These are phyloP conservation scores for Claviceps sp. DNA, from an alignment of 2,329 filamentous ascomycete species.

Conservation along the genomic window DNA sequence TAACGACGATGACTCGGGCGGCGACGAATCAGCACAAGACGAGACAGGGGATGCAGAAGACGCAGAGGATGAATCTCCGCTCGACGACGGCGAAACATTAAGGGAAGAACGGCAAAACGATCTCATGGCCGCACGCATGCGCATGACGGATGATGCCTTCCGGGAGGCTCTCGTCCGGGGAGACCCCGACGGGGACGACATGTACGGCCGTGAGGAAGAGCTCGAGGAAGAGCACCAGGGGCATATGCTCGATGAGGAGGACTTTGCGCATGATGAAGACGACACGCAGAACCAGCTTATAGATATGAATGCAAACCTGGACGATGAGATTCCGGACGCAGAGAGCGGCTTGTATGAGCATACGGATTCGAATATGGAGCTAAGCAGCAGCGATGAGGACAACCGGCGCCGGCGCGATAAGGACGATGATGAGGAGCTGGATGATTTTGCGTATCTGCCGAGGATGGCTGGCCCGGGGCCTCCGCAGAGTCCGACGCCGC, in stretches of 20 bases:
- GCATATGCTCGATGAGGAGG: conserved; percentile 52
- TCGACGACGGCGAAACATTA: conserved; percentile 26
- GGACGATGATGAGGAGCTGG: conserved; percentile 6
- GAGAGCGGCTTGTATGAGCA: conserved; percentile 58
- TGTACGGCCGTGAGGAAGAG: conserved; percentile 41
- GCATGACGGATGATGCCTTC: conserved; percentile 47
- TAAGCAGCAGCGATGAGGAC: conserved; percentile 33
- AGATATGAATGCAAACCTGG: conserved; percentile 55
- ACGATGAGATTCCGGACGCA: conserved; percentile 56
- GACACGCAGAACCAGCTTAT: conserved; percentile 18
- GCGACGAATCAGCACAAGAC: conserved; percentile 13
- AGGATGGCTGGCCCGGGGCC: conserved; percentile 20
- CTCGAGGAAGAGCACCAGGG: conserved; percentile 40
- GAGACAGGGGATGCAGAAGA: conserved; percentile 22
- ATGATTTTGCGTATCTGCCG: conserved; percentile 26
- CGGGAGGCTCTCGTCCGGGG: conserved; percentile 43
- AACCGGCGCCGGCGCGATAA: conserved; percentile 10
- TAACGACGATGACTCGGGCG: conserved; percentile 20
- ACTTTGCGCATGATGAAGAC: conserved; percentile 28
- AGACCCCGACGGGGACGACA: conserved; percentile 31
- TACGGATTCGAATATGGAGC: conserved; percentile 58
- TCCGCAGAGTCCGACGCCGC: conserved; percentile 25
- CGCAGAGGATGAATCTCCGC: conserved; percentile 24
- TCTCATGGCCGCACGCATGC: conserved; percentile 36
- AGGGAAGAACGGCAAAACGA: conserved; percentile 33